Evolutionary conservation across 1,139 yeast genomes (phyloP).

Genomic region (Candida sanyaensis): DNA sequence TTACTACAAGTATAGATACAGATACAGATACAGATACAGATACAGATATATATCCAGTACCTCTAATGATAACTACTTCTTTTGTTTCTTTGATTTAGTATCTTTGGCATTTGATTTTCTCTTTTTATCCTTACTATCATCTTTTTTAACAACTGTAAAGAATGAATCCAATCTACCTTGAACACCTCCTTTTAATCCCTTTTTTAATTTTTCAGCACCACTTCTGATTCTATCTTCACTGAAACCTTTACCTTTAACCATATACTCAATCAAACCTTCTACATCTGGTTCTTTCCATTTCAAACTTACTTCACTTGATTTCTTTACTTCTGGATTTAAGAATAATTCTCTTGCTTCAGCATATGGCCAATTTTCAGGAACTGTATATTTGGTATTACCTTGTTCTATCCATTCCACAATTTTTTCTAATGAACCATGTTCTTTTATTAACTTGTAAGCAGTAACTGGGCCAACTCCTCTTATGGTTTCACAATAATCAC

Average conservation of each 20-base stretch:
- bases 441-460: conserved; percentile 84
- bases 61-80: conserved; percentile 7
- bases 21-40: neutral
- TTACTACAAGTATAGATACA: neutral
- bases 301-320: conserved; percentile 59
- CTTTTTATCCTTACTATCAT: conserved; percentile 32
- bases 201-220: conserved; percentile 83
- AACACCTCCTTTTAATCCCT: conserved; percentile 80
- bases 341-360: conserved; percentile 85
- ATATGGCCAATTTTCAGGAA: conserved; percentile 96
- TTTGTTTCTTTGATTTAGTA: conserved; percentile 20
- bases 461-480: conserved; percentile 96
- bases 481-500: conserved; percentile 96
- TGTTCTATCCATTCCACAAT: conserved; percentile 64
- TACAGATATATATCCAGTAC: conserved; percentile 2
- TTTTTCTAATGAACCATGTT: conserved; percentile 78
- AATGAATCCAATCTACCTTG: conserved; percentile 95
- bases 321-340: conserved; percentile 73
- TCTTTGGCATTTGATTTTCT: conserved; percentile 22
- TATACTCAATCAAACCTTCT: conserved; percentile 70
- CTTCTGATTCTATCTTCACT: conserved; percentile 87
- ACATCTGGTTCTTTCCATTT: conserved; percentile 81
- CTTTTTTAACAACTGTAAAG: conserved; percentile 69
- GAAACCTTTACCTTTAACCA: conserved; percentile 81
- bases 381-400: conserved; percentile 66